Base-by-base conservation (phyloP, 345 rosid genomes). In the Pistacia atlantica region DNA sequence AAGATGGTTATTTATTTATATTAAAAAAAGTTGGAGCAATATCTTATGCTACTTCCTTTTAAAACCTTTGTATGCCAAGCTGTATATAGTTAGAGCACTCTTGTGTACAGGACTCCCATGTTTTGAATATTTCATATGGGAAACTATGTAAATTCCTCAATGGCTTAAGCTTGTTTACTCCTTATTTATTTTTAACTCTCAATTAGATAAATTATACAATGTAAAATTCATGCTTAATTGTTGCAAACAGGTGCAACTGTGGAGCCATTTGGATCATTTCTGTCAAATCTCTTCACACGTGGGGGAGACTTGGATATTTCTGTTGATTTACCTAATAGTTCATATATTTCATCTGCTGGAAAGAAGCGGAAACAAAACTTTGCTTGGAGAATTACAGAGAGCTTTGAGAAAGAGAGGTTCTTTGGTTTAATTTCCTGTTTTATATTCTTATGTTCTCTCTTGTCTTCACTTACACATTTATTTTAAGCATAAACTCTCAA, bases 261-360 rank as follows among this genome's bases (percentile, higher is more conserved):
- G 80, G 90, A 91, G 80, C 95, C 98, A 52, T 95, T 86, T 85
- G 99, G 99, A 74, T 95, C 98, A 8, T 91, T 91, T 80, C 90
- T 91, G 55, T 93, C 99, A 28, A 87, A 91, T 82, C 97, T 93
- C 80, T 93, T 93, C 84, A 81, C 91, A 17, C 78, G 88, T 49
- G 78, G 89, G 86, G 97, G 96, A 79, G 99, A 95, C 81, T 80
- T 95, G 80, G 98, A 95, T 83, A 83, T 95, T 76, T 90, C 99
- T 62, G 71, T 95, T 42, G 86, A 89, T 58, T 80, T 93, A 61
- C 68, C 81, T 64, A 82, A 84, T 46, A 87, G 90, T 63, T 73
- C 94, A 6, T 81, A 80, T 68, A 84, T 93, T 72, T 84, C 93
- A 57, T 86, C 86, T 79, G 69, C 90, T 76, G 98, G 90, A 69